These are phyloP conservation scores for Penicillium desertorum DNA, from an alignment of 495 filamentous ascomycete species.

Conservation along the genomic window DNA sequence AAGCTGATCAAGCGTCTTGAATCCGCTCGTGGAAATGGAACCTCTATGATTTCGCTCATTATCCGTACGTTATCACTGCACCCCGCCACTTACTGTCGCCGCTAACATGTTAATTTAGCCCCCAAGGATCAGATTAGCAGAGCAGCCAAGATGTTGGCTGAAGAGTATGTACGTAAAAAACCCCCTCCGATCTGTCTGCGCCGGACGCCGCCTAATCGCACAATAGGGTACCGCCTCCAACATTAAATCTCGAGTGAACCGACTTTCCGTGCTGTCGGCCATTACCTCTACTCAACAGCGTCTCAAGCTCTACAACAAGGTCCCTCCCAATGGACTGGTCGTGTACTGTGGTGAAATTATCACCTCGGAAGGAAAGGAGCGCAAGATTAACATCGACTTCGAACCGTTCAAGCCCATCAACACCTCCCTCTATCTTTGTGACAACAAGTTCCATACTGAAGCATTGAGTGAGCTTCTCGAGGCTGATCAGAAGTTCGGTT, in stretches of 20 bases:
- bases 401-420: slow-evolving; percentile 99
- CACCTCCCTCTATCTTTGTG: slow-evolving; percentile 96
- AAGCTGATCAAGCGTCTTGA: slow-evolving; percentile 96
- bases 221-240: slow-evolving; percentile 90
- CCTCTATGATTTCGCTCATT: slow-evolving; percentile 97
- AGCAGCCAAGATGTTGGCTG: slow-evolving; percentile 98
- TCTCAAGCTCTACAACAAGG: slow-evolving; percentile 97
- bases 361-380: slow-evolving; percentile 95
- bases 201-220: slow-evolving; percentile 8
- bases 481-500: slow-evolving; percentile 98
- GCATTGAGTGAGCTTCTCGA: slow-evolving; percentile 93
- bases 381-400: slow-evolving; percentile 99
- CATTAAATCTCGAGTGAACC: slow-evolving; percentile 98
- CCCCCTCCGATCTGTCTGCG: background rate
- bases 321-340: slow-evolving; percentile 94
- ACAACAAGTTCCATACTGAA: slow-evolving; percentile 99
- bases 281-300: slow-evolving; percentile 99
- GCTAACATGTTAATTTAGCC: slow-evolving; percentile 50
- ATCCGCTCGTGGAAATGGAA: slow-evolving; percentile 90
- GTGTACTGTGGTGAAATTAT: slow-evolving; percentile 99
- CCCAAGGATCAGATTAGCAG: slow-evolving; percentile 98
- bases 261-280: slow-evolving; percentile 92
- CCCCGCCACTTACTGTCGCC: background rate
- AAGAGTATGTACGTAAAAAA: slow-evolving; percentile 83
- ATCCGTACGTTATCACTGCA: slow-evolving; percentile 65